Evolutionary conservation across 2,329 filamentous ascomycete genomes (phyloP).

Genomic region (Aspergillus arachidicola): DNA sequence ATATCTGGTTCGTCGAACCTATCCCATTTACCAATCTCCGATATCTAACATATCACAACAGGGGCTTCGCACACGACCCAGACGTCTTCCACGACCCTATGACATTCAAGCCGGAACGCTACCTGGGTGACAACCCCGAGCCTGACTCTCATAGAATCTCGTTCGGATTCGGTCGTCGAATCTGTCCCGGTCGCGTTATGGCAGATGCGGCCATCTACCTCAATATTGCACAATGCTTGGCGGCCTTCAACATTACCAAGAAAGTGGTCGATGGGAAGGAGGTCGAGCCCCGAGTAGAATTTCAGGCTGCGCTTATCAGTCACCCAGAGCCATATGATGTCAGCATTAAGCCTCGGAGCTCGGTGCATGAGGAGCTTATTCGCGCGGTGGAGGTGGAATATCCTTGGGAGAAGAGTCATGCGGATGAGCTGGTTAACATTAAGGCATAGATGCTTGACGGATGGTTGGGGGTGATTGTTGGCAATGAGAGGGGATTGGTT

Average conservation of each 20-base stretch:
- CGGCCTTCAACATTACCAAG: slow-evolving; percentile 24
- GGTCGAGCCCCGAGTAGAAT: slow-evolving; percentile 16
- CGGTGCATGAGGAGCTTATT: slow-evolving; percentile 15
- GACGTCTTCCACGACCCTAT: slow-evolving; percentile 38
- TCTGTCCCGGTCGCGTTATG: slow-evolving; percentile 24
- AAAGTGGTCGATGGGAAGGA: slow-evolving; percentile 15
- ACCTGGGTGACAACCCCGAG: slow-evolving; percentile 38
- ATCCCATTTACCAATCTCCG: too few relatives aligned
- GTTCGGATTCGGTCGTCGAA: slow-evolving; percentile 26
- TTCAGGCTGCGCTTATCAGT: slow-evolving; percentile 18
- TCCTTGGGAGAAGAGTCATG: slow-evolving; percentile 20
- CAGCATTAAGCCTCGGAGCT: slow-evolving; percentile 14
- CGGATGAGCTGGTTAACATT: slow-evolving; percentile 7
- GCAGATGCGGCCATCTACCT: slow-evolving; percentile 24
- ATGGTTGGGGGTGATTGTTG: background rate
- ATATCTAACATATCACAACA: slow-evolving; percentile 20
- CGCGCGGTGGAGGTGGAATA: slow-evolving; percentile 7
- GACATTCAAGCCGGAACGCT: slow-evolving; percentile 49
- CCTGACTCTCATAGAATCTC: slow-evolving; percentile 37
- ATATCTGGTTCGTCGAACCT: slow-evolving; percentile 36
- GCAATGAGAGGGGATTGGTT: background rate
- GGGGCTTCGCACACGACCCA: slow-evolving; percentile 45
- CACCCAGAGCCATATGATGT: slow-evolving; percentile 13
- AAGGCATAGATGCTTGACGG: background rate
- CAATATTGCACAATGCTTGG: slow-evolving; percentile 18